Conservation (phyloP, 768 basidiomycete species). For the Cystobasidium tubakii region DNA sequence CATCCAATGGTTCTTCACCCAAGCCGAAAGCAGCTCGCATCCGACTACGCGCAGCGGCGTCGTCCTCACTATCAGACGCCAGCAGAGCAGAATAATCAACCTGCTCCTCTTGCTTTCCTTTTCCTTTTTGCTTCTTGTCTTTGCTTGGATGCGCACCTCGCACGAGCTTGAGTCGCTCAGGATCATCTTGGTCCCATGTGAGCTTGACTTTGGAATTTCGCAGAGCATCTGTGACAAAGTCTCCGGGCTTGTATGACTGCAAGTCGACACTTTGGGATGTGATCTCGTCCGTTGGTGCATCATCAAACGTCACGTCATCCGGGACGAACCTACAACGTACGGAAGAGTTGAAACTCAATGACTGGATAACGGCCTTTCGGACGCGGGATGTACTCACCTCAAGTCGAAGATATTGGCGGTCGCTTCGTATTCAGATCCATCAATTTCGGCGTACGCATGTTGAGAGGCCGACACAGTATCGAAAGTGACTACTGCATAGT, state of each 20-base stretch:
- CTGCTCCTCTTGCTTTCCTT: conserved; percentile 80
- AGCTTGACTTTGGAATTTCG: conserved; percentile 96
- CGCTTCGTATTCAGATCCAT: conserved; percentile 90
- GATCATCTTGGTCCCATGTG: conserved; percentile 97
- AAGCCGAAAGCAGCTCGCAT: conserved; percentile 33
- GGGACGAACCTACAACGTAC: conserved; percentile 40
- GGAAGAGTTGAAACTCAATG: background rate
- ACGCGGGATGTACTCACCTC: conserved; percentile 71
- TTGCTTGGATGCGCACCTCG: conserved; percentile 14
- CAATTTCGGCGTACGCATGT: conserved; percentile 75
- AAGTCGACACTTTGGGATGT: conserved; percentile 47
- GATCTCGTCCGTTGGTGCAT: conserved; percentile 57
- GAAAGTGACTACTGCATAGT: conserved; percentile 88
- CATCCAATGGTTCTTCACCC: conserved; percentile 55
- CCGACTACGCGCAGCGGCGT: conserved; percentile 50
- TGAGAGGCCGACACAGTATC: conserved; percentile 68
- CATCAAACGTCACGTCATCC: conserved; percentile 46
- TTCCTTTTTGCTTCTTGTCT: conserved; percentile 63
- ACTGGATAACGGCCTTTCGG: too few species aligned
- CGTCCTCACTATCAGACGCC: conserved; percentile 60
- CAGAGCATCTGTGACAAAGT: conserved; percentile 90
- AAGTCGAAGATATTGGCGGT: conserved; percentile 94
- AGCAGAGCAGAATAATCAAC: conserved; percentile 77
- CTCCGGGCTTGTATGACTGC: conserved; percentile 63
- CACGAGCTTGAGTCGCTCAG: conserved; percentile 53